Conservation (phyloP, 139 green algal species). For the Klebsormidium nitens region DNA sequence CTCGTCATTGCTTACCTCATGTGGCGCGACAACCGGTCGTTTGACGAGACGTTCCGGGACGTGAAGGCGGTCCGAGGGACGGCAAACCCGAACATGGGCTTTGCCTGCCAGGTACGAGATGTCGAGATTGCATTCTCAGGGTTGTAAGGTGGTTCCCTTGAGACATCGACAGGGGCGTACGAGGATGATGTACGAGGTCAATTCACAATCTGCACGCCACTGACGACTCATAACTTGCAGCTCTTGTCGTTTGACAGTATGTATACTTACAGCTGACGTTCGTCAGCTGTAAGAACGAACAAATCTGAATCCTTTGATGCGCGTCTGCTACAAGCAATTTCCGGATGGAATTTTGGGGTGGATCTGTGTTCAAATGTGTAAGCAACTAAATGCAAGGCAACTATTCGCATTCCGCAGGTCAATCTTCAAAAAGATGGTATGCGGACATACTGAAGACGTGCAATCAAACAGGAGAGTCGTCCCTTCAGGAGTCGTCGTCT, state of each 20-base stretch:
- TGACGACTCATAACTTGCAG: neutral
- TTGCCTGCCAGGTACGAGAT: conserved; percentile 67
- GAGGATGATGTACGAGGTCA: neutral
- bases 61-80: conserved; percentile 78
- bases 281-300: neutral
- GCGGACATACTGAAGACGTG: neutral
- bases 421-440: neutral
- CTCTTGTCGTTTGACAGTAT: neutral
- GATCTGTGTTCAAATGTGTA: neutral
- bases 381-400: neutral
- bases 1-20: conserved; percentile 92
- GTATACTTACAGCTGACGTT: neutral
- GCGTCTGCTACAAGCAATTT: neutral
- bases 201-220: neutral
- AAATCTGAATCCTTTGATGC: neutral
- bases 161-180: neutral
- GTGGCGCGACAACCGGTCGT: conserved; percentile 76
- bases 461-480: neutral
- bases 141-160: too few relatives aligned
- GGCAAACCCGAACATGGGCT: conserved; percentile 93
- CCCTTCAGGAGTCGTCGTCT: conserved; percentile 39
- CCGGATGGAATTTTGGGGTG: neutral
- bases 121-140: too few relatives aligned
- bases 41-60: conserved; percentile 73
- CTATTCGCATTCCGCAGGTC: neutral